phyloP scores from a whole-genome alignment of 2,329 filamentous ascomycete species.

The Penicillium concentricum region DNA sequence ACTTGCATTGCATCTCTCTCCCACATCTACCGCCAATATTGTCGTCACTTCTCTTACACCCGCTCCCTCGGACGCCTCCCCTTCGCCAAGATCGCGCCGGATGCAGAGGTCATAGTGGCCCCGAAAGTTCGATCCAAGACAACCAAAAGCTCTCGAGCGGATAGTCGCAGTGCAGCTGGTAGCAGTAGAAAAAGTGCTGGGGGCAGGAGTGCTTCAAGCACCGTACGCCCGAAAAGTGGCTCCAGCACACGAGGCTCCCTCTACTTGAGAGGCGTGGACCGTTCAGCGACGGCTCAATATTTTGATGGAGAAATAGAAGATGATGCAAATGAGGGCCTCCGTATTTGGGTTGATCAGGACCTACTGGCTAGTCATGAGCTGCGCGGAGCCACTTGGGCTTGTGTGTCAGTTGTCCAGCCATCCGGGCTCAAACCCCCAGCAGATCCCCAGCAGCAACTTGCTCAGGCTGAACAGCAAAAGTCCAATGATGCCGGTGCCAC shows the following conservation, averaged over 20 bases:
- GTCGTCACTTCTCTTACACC: slow-evolving; percentile 81
- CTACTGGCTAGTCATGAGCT: slow-evolving; percentile 69
- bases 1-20: slow-evolving; percentile 87
- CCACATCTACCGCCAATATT: slow-evolving; percentile 92
- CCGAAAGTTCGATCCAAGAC: slow-evolving; percentile 80
- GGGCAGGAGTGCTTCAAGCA: slow-evolving; percentile 71
- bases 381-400: slow-evolving; percentile 72
- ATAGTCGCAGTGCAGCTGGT: slow-evolving; percentile 76
- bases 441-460: slow-evolving; percentile 66
- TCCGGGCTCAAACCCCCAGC: slow-evolving; percentile 69
- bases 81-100: slow-evolving; percentile 89
- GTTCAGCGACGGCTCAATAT: slow-evolving; percentile 67
- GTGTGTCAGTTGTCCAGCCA: slow-evolving; percentile 83
- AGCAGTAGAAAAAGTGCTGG: slow-evolving; percentile 71
- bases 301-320: slow-evolving; percentile 68
- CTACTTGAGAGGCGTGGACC: slow-evolving; percentile 79
- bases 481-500: slow-evolving; percentile 56
- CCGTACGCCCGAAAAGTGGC: slow-evolving; percentile 58
- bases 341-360: slow-evolving; percentile 83
- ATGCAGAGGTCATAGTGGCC: slow-evolving; percentile 95
- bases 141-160: slow-evolving; percentile 61
- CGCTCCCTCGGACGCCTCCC: slow-evolving; percentile 63
- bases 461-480: slow-evolving; percentile 63
- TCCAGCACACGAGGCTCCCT: slow-evolving; percentile 55
- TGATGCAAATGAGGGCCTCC: slow-evolving; percentile 60